Base-by-base conservation (phyloP, 2,329 filamentous ascomycete species). In the Clarireedia paspali region DNA sequence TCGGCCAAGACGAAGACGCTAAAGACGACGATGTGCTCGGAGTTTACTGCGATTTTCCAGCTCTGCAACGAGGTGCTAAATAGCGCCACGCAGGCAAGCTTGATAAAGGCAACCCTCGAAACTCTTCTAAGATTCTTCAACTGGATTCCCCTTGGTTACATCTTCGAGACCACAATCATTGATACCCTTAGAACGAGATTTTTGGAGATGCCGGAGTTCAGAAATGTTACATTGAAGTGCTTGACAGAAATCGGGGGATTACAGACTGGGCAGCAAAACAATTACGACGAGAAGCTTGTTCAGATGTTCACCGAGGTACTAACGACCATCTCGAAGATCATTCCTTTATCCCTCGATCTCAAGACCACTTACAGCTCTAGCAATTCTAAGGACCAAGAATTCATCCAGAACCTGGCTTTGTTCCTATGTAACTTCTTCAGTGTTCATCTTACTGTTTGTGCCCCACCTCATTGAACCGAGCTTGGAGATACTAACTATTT, bases 271-370 rank as follows among this genome's bases (percentile, higher is more conserved):
- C 82, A 76, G 66, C 73, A 80, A 15, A 80, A 84, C 67, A 84
- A 87, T 27, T 99, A 96, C 70, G 90, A 96, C 66, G 94, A 99
- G 71, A 92, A 96, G 75, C 81, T 99, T 47, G 87, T 97, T 53
- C 87, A 92, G 70, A 97, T 99, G 94, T 99, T 99, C 74, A 97
- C 94, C 45, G 92, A 96, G 70, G 94, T 94, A 23, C 75, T 99
- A 64, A 95, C 89, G 10, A 91, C 89, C 36, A 95, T 99, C 66
- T 87, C 92, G 20, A 89, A 87, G 67, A 96, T 96, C 65, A 95
- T 99, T 51, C 94, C 95, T 3, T 77, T 97, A 44, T 83, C 88
- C 6, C 80, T 97, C 62, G 91, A 97, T 68, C 79, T 99, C 56
- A 96, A 95, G 77, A 80, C 83, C 60, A 96, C 91, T 14, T 99